Evolutionary conservation across 768 basidiomycete genomes (phyloP).

Genomic region (Tylopilus cervinicoccineus): DNA sequence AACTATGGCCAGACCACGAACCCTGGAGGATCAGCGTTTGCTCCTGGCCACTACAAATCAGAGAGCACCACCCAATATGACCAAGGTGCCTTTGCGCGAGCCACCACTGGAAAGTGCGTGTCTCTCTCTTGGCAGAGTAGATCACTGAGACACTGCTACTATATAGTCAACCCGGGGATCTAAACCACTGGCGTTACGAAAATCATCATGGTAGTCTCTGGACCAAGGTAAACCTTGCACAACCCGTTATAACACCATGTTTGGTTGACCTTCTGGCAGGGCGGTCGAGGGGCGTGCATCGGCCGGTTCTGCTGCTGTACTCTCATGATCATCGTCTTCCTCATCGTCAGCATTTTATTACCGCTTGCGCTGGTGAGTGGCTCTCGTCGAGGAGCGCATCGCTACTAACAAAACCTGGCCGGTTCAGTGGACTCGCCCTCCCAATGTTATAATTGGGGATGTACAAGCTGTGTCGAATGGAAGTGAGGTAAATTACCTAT

Average conservation of each 20-base stretch:
- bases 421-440: slow-evolving; percentile 72
- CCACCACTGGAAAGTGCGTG: slow-evolving; percentile 29
- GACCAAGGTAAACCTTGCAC: slow-evolving; percentile 47
- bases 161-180: slow-evolving; percentile 24
- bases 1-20: slow-evolving; percentile 16
- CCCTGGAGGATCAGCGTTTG: slow-evolving; percentile 9
- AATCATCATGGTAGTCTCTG: slow-evolving; percentile 62
- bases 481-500: slow-evolving; percentile 41
- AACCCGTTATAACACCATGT: background rate
- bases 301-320: slow-evolving; percentile 77
- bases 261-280: slow-evolving; percentile 35
- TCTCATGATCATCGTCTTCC: slow-evolving; percentile 58
- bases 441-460: slow-evolving; percentile 55
- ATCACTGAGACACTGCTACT: slow-evolving; percentile 4
- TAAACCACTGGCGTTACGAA: slow-evolving; percentile 52
- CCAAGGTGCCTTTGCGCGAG: slow-evolving; percentile 39
- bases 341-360: slow-evolving; percentile 63
- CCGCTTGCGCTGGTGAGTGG: slow-evolving; percentile 60
- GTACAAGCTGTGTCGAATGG: slow-evolving; percentile 37
- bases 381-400: background rate
- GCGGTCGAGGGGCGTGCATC: slow-evolving; percentile 54
- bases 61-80: slow-evolving; percentile 38
- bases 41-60: slow-evolving; percentile 23
- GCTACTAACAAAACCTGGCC: slow-evolving; percentile 2
- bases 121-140: background rate